phyloP scores from a whole-genome alignment of 495 filamentous ascomycete genomes.

The Melanomma pulvis-pyrius region DNA sequence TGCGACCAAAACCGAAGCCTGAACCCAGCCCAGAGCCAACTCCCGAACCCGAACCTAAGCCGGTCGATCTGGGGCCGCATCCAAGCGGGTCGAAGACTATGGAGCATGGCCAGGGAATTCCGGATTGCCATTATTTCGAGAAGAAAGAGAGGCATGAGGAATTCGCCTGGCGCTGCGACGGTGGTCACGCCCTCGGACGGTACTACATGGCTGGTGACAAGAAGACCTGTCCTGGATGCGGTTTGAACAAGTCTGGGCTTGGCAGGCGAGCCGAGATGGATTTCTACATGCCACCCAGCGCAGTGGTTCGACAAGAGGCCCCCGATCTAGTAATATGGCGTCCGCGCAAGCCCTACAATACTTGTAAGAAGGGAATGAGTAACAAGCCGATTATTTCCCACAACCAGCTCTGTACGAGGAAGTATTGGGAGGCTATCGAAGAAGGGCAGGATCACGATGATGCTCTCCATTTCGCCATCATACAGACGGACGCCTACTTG shows the following conservation, averaged over 20 bases:
- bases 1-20: slow-evolving; percentile 10
- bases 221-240: slow-evolving; percentile 23
- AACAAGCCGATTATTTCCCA: background rate
- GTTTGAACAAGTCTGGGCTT: background rate
- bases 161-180: slow-evolving; percentile 31
- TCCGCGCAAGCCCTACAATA: slow-evolving; percentile 15
- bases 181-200: slow-evolving; percentile 20
- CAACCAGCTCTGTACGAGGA: slow-evolving; percentile 13
- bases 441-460: background rate
- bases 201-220: slow-evolving; percentile 27
- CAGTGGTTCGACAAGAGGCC: slow-evolving; percentile 14
- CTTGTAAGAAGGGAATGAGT: background rate
- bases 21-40: slow-evolving; percentile 9
- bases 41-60: slow-evolving; percentile 6
- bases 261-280: slow-evolving; percentile 14
- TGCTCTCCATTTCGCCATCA: slow-evolving; percentile 6
- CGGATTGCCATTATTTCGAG: slow-evolving; percentile 3
- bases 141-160: slow-evolving; percentile 1
- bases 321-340: slow-evolving; percentile 13
- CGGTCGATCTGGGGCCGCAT: slow-evolving; percentile 18
- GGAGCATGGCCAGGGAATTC: slow-evolving; percentile 26
- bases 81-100: slow-evolving; percentile 23
- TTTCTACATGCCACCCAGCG: slow-evolving; percentile 18
- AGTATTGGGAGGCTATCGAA: slow-evolving; percentile 16
- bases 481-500: slow-evolving; percentile 2